Conservation (phyloP, 1,284 basidiomycete genomes). For the Pseudozyma hubeiensis region DNA sequence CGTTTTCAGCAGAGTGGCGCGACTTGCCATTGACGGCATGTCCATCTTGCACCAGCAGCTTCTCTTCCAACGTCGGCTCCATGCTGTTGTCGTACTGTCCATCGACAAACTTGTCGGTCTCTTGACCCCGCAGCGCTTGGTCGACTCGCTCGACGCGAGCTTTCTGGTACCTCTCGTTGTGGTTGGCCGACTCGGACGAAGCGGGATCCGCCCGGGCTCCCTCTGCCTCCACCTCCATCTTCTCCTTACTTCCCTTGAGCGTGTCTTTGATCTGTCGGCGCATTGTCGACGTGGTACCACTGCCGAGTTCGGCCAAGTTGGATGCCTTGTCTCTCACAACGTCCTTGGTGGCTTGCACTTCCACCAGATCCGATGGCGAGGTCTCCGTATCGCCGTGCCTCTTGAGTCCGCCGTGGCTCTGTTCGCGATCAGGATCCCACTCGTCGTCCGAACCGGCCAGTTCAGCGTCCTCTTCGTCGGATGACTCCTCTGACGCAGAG, state of each 20-base stretch:
- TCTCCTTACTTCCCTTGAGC: constrained; percentile 19
- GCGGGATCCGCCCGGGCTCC: not conserved
- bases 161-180: constrained; percentile 39
- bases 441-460: constrained; percentile 56
- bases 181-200: constrained; percentile 17
- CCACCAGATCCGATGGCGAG: constrained; percentile 20
- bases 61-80: constrained; percentile 53
- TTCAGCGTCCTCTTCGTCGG: constrained; percentile 11
- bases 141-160: constrained; percentile 36
- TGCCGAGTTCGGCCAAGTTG: constrained; percentile 15
- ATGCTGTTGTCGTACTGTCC: constrained; percentile 46
- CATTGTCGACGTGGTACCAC: constrained; percentile 25
- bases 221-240: constrained; percentile 12
- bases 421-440: constrained; percentile 86
- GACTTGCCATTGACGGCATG: constrained; percentile 30
- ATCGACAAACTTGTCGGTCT: constrained; percentile 35
- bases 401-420: constrained; percentile 69
- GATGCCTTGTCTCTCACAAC: constrained; percentile 19
- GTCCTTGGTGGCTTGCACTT: constrained; percentile 22
- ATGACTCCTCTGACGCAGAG: constrained; percentile 11
- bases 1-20: constrained; percentile 2
- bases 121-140: constrained; percentile 28
- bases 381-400: constrained; percentile 8
- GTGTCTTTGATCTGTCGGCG: constrained; percentile 39
- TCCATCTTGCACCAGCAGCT: constrained; percentile 34